Conservation (phyloP, 2,329 filamentous ascomycete species). For the Diaporthe vexans region DNA sequence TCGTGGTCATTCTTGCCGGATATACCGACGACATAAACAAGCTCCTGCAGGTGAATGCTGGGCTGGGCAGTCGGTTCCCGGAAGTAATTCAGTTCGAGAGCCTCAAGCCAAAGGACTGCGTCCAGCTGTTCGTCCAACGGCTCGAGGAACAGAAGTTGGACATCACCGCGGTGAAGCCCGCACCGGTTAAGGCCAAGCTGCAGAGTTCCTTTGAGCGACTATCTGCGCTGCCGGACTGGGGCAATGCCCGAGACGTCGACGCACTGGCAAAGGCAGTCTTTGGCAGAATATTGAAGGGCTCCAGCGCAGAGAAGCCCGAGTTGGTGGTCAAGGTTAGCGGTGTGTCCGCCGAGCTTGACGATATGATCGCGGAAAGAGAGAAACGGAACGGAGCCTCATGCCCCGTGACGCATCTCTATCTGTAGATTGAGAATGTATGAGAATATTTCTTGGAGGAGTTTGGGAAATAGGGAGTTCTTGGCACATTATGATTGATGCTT, state of each 20-base stretch:
- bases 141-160: conserved; percentile 48
- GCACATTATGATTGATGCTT: background rate
- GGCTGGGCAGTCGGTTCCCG: conserved; percentile 76
- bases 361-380: conserved; percentile 32
- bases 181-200: conserved; percentile 47
- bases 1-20: conserved; percentile 78
- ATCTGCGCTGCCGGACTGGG: conserved; percentile 22
- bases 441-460: background rate
- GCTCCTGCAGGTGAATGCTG: conserved; percentile 72
- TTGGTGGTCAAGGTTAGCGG: conserved; percentile 6
- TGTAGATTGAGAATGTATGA: background rate
- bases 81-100: conserved; percentile 70
- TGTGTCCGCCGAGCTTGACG: conserved; percentile 14
- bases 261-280: conserved; percentile 21
- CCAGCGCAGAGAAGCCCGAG: conserved; percentile 25
- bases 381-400: conserved; percentile 17
- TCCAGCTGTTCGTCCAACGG: conserved; percentile 56
- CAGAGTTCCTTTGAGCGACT: conserved; percentile 45
- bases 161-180: background rate
- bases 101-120: conserved; percentile 59
- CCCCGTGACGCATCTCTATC: conserved; percentile 24
- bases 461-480: background rate
- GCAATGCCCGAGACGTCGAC: conserved; percentile 28
- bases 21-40: conserved; percentile 77
- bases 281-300: conserved; percentile 27